These are phyloP conservation scores for Hypoxylon trugodes DNA, from an alignment of 495 filamentous ascomycete species.

Conservation along the genomic window DNA sequence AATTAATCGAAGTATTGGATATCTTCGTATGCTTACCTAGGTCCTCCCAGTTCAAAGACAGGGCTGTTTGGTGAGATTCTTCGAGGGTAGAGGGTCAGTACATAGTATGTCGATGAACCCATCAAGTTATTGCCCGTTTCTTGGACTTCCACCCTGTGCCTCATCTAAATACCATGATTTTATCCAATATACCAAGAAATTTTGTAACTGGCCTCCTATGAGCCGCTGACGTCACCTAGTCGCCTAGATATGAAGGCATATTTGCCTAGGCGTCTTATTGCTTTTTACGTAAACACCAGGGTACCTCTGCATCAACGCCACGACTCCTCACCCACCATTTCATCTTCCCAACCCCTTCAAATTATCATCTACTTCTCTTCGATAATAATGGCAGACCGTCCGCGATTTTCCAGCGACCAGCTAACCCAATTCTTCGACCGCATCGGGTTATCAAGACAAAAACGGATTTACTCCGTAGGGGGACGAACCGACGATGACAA, in stretches of 20 bases:
- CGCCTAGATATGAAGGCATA: neutral
- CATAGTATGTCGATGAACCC: too few relatives aligned
- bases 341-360: neutral
- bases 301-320: too few relatives aligned
- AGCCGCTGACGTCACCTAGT: neutral
- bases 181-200: neutral
- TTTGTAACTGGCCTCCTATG: neutral
- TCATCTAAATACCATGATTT: too few relatives aligned
- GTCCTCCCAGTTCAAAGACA: neutral
- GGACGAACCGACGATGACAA: constrained; percentile 15
- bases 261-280: too few relatives aligned
- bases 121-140: too few relatives aligned
- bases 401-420: constrained; percentile 17
- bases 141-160: too few relatives aligned
- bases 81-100: too few relatives aligned
- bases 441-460: constrained; percentile 38
- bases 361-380: too few relatives aligned
- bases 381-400: constrained; percentile 19
- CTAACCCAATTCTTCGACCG: constrained; percentile 45
- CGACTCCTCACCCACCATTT: neutral
- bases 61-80: neutral
- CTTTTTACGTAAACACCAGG: too few relatives aligned
- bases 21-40: constrained; percentile 1
- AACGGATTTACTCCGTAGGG: neutral
- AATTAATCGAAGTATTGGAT: constrained; percentile 6